These are phyloP conservation scores for Cryphonectria japonica DNA, from an alignment of 2,329 filamentous ascomycete genomes.

Conservation along the genomic window DNA sequence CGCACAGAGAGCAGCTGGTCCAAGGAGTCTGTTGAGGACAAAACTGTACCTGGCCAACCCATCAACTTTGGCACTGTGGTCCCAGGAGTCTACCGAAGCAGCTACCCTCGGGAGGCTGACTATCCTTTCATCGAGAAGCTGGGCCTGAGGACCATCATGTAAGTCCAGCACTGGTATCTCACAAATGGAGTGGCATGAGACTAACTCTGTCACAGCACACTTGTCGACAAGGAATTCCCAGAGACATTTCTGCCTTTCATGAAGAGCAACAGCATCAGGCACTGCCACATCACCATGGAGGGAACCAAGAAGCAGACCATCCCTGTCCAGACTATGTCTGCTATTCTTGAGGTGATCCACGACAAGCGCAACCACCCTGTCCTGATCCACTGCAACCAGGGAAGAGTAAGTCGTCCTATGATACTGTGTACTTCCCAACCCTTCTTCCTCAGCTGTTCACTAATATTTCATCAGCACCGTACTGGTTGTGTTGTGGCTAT, in stretches of 20 bases:
- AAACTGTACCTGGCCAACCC: slow-evolving; percentile 46
- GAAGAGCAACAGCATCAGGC: slow-evolving; percentile 66
- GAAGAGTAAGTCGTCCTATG: slow-evolving; percentile 60
- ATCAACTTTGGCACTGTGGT: slow-evolving; percentile 78
- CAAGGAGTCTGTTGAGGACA: slow-evolving; percentile 10
- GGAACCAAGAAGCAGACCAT: slow-evolving; percentile 86
- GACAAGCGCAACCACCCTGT: slow-evolving; percentile 77
- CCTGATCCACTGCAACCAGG: slow-evolving; percentile 91
- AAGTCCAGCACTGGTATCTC: slow-evolving; percentile 39
- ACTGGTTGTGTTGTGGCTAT: slow-evolving; percentile 88
- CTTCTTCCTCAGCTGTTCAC: slow-evolving; percentile 1
- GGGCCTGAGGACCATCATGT: slow-evolving; percentile 79
- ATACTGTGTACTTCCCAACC: neutral
- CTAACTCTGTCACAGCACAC: slow-evolving; percentile 48
- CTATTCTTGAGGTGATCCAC: slow-evolving; percentile 72
- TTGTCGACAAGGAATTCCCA: slow-evolving; percentile 65
- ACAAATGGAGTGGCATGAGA: neutral
- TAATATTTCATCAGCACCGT: slow-evolving; percentile 62
- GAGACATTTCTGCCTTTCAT: slow-evolving; percentile 65
- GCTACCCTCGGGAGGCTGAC: slow-evolving; percentile 74
- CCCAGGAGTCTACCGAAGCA: slow-evolving; percentile 78
- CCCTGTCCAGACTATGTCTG: slow-evolving; percentile 66
- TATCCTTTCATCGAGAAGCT: slow-evolving; percentile 70
- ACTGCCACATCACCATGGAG: slow-evolving; percentile 76
- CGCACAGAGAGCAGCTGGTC: slow-evolving; percentile 23